Evolutionary conservation across 1,139 yeast species (phyloP).

Genomic region (Nakaseomyces bracarensis): DNA sequence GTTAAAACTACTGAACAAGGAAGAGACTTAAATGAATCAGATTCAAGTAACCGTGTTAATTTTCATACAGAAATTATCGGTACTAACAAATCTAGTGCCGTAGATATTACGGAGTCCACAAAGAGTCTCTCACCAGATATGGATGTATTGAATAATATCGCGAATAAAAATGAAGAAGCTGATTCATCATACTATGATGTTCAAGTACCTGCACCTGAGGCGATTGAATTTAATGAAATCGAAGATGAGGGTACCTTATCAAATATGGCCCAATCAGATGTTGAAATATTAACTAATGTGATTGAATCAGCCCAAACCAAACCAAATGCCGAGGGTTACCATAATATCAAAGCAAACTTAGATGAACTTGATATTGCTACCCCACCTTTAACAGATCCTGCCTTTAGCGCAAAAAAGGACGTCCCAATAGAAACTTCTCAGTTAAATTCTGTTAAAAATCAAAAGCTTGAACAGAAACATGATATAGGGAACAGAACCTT

Average conservation of each 20-base stretch:
- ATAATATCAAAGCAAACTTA: background rate
- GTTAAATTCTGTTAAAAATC: too few species aligned
- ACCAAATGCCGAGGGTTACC: background rate
- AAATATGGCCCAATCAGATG: background rate
- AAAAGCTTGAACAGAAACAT: too few species aligned
- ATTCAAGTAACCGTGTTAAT: too few species aligned
- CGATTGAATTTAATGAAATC: constrained; percentile 2
- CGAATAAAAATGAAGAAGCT: background rate
- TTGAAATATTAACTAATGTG: background rate
- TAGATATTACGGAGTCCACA: background rate
- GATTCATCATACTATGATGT: background rate
- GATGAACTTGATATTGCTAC: background rate
- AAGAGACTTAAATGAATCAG: too few species aligned
- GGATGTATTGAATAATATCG: background rate
- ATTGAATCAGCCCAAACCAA: too few species aligned
- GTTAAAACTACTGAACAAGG: too few species aligned
- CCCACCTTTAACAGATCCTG: too few species aligned
- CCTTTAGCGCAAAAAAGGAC: too few species aligned
- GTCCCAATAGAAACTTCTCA: too few species aligned
- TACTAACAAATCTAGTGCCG: too few species aligned
- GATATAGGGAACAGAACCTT: too few species aligned
- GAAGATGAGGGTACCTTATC: background rate
- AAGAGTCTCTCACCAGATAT: background rate
- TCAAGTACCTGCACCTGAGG: background rate
- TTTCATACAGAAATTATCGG: too few species aligned